phyloP scores from a whole-genome alignment of 352 stramenopile genomes.

The Saprolegnia diclina region DNA sequence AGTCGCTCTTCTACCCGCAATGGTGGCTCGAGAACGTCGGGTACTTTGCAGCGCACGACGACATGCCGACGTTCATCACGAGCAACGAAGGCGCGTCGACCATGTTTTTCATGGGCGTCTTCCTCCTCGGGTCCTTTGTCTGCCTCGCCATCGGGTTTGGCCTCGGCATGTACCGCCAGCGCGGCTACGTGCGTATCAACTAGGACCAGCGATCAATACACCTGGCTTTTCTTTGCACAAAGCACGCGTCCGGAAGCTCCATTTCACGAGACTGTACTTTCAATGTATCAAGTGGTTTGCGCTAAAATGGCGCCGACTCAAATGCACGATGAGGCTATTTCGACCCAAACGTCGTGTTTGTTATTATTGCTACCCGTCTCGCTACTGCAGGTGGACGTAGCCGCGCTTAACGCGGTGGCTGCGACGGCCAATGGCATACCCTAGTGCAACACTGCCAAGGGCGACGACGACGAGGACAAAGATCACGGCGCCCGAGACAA shows the following conservation, averaged over 20 bases:
- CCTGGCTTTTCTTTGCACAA: not conserved
- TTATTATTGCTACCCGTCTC: too few species aligned
- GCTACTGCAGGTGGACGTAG: conserved; percentile 12
- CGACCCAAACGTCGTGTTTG: too few species aligned
- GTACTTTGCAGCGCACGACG: conserved; percentile 44
- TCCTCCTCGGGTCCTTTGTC: conserved; percentile 10
- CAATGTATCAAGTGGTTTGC: too few species aligned
- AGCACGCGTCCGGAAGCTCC: too few species aligned
- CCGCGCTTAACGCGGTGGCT: not conserved
- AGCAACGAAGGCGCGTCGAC: conserved; percentile 14
- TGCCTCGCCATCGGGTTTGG: conserved; percentile 26
- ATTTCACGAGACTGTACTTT: too few species aligned
- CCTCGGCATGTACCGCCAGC: conserved; percentile 11
- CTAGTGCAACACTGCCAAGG: not conserved
- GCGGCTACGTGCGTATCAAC: conserved; percentile 7
- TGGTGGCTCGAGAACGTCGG: conserved; percentile 79
- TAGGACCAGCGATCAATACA: not conserved
- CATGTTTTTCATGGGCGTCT: conserved; percentile 9
- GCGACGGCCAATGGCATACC: conserved; percentile 2
- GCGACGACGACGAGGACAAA: not conserved
- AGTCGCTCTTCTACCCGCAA: conserved; percentile 76
- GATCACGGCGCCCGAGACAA: not conserved
- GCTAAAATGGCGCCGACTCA: too few species aligned
- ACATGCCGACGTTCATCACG: conserved; percentile 24
- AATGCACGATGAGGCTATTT: too few species aligned